Conservation (phyloP, 208 protist species). For the Leishmania turanica region DNA sequence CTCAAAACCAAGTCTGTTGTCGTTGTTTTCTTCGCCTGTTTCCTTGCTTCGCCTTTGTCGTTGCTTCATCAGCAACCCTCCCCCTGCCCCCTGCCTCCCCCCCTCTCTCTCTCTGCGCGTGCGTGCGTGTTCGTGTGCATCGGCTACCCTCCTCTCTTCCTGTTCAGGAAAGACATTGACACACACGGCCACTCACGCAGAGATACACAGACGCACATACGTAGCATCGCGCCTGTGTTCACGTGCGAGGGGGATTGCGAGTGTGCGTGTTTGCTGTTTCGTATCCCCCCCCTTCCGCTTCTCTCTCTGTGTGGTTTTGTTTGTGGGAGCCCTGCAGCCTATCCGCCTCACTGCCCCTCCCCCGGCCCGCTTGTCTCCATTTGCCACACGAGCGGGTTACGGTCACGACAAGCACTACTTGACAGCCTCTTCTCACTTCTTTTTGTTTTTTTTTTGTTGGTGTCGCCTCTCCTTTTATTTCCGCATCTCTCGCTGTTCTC, state of each 20-base stretch:
- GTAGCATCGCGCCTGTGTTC: neutral
- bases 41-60: neutral
- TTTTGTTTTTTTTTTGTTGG: no score
- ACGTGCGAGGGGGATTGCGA: neutral
- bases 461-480: neutral
- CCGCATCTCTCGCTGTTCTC: neutral
- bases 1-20: neutral
- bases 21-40: neutral
- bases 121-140: neutral
- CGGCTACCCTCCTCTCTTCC: neutral
- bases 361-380: neutral
- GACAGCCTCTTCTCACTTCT: neutral
- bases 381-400: neutral
- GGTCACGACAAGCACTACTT: neutral
- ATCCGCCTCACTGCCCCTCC: neutral
- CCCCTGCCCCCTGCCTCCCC: neutral
- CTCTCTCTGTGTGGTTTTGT: neutral
- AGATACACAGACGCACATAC: neutral
- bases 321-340: neutral
- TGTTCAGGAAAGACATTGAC: neutral
- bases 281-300: constrained; percentile 2
- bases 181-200: neutral
- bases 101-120: neutral
- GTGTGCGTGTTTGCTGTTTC: neutral
- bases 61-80: neutral